Percentiles rank a stretch among this genome's conserved stretches.
These are phyloP conservation scores for Cotoneaster glaucophyllus DNA, from an alignment of 306 rosid species.

Conservation along the genomic window DNA sequence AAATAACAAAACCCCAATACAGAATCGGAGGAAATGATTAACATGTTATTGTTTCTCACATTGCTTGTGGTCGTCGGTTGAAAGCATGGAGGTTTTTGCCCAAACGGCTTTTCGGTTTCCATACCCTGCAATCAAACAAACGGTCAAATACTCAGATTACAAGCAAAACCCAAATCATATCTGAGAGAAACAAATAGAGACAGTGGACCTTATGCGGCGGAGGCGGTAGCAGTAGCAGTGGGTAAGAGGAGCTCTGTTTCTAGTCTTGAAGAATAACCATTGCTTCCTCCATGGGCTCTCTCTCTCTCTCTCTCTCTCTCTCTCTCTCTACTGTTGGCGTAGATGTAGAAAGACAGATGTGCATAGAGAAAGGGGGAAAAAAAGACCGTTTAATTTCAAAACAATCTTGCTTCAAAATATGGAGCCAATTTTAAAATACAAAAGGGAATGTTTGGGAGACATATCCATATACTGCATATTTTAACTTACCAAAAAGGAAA, in stretches of 20 bases:
- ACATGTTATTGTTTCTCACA: constrained; percentile 5
- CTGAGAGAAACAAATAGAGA: background rate
- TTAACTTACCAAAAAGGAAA: background rate
- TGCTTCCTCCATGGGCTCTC: background rate
- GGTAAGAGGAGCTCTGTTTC: background rate
- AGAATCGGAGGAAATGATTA: background rate
- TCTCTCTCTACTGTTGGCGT: no score
- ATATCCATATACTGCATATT: background rate
- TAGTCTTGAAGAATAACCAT: constrained; percentile 19
- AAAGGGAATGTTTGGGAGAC: background rate
- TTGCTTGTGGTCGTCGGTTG: background rate
- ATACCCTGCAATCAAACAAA: constrained; percentile 9
- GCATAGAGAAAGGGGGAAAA: background rate
- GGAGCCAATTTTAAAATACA: constrained; percentile 3
- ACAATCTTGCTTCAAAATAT: background rate
- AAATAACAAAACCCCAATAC: background rate
- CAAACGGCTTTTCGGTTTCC: background rate
- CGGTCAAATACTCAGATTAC: background rate
- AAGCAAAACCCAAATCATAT: background rate
- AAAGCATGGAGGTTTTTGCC: background rate
- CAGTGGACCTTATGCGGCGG: constrained; percentile 14
- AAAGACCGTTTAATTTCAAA: constrained; percentile 1
- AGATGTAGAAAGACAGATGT: background rate
- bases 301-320: background rate
- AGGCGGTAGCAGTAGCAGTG: background rate